A percentile compares a stretch with the other conserved stretches of the same genome.
phyloP scores from a whole-genome alignment of 768 basidiomycete genomes.

The Omphalotus guepiniiformis region DNA sequence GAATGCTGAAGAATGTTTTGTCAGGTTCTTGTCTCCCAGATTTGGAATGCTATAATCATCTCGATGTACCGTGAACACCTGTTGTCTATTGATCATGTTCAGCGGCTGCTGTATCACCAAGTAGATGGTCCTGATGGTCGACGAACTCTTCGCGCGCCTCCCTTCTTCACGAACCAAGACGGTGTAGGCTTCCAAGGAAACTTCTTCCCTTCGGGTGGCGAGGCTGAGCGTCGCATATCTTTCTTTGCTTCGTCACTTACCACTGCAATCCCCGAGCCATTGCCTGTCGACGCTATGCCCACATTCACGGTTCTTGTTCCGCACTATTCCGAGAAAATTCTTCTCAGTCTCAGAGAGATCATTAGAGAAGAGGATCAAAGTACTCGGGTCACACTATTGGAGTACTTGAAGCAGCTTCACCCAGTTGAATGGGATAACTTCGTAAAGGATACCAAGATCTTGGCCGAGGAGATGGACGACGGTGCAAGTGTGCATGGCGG shows the following conservation, averaged over 20 bases:
- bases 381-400: conserved; percentile 93
- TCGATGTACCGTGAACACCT: conserved; percentile 99
- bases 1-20: neutral
- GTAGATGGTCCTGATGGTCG: conserved; percentile 87
- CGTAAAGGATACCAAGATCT: conserved; percentile 98
- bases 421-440: conserved; percentile 99
- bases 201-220: conserved; percentile 92
- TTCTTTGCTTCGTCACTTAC: conserved; percentile 99
- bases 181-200: conserved; percentile 64
- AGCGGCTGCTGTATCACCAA: conserved; percentile 95
- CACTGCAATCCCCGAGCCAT: conserved; percentile 89
- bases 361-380: conserved; percentile 97
- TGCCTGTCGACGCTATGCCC: conserved; percentile 98
- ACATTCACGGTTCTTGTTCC: conserved; percentile 99
- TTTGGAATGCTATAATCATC: conserved; percentile 99
- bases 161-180: conserved; percentile 95
- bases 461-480: conserved; percentile 84
- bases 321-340: conserved; percentile 98
- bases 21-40: conserved; percentile 91
- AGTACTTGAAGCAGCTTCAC: conserved; percentile 98
- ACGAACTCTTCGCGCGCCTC: conserved; percentile 90
- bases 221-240: conserved; percentile 96
- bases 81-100: conserved; percentile 96
- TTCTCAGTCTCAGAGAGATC: conserved; percentile 94
- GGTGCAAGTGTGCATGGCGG: conserved; percentile 41